These are phyloP conservation scores for Raffaelea arxii DNA, from an alignment of 2,329 filamentous ascomycete species.

Conservation along the genomic window DNA sequence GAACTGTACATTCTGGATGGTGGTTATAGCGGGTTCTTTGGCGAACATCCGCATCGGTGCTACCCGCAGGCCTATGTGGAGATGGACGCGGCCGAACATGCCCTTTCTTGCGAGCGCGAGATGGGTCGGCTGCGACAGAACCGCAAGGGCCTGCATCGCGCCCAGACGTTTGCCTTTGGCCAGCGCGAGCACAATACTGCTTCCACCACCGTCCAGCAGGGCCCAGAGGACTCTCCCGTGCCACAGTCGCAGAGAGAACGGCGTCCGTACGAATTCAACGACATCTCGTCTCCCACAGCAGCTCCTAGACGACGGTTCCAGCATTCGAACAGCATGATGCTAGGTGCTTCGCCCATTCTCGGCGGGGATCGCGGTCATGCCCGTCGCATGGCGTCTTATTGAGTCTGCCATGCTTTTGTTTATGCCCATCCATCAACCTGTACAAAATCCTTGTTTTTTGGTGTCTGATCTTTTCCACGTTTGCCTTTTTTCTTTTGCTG, in stretches of 20 bases:
- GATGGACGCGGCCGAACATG: conserved; percentile 89
- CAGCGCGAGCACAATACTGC: conserved; percentile 35
- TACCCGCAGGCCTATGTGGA: conserved; percentile 93
- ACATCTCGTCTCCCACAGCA: conserved; percentile 41
- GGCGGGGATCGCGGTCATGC: conserved; percentile 42
- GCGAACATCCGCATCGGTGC: conserved; percentile 68
- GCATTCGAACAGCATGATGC: conserved; percentile 32
- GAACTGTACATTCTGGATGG: conserved; percentile 96
- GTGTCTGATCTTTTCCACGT: background rate
- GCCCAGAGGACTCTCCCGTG: background rate
- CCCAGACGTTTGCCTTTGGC: conserved; percentile 93
- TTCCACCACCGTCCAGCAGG: background rate
- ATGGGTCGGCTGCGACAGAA: conserved; percentile 84
- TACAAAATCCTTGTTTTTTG: background rate
- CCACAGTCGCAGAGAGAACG: background rate
- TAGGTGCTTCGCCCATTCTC: conserved; percentile 30
- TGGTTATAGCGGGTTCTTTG: conserved; percentile 90
- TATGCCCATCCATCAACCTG: background rate
- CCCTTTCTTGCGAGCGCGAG: conserved; percentile 85
- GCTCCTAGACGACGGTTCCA: conserved; percentile 29
- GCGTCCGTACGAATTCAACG: conserved; percentile 2
- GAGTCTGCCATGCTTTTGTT: conserved; percentile 14
- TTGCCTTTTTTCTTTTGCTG: background rate
- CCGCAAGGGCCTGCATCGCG: conserved; percentile 73
- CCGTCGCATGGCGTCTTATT: conserved; percentile 57